Evolutionary conservation across 805 yeast genomes (phyloP).

Genomic region (Nakazawaea anatomiae): DNA sequence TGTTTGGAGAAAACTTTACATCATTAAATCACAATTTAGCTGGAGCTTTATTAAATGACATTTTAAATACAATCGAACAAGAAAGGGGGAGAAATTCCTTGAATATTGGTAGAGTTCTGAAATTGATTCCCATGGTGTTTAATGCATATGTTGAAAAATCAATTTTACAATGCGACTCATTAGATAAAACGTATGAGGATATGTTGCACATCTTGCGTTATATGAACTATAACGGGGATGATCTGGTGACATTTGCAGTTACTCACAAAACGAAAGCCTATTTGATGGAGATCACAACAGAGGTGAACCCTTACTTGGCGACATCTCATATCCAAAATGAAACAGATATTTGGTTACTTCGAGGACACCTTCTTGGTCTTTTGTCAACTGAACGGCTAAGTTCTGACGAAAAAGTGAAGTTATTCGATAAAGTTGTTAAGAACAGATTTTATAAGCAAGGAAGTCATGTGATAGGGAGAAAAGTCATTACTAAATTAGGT

Average conservation of each 20-base stretch:
- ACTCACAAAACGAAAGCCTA: neutral
- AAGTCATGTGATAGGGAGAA: neutral
- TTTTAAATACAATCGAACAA: neutral
- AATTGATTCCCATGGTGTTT: neutral
- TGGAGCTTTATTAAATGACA: neutral
- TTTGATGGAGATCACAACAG: neutral
- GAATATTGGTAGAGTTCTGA: neutral
- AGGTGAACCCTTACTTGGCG: neutral
- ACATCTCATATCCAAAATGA: neutral
- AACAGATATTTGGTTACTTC: neutral
- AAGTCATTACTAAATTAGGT: neutral
- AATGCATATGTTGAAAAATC: neutral
- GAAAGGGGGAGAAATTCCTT: constrained; percentile 3
- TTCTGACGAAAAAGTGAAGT: neutral
- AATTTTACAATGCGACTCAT: neutral
- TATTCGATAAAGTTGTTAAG: neutral
- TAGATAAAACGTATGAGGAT: neutral
- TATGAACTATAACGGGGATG: neutral
- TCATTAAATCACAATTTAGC: neutral
- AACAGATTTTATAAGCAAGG: neutral
- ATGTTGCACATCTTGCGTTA: neutral
- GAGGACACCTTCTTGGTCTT: constrained; percentile 4
- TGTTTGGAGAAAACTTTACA: constrained; percentile 1
- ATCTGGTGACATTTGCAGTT: neutral
- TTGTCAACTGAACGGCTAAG: neutral